Conservation (phyloP, 345 rosid species). For the Capsella bursapastoris region DNA sequence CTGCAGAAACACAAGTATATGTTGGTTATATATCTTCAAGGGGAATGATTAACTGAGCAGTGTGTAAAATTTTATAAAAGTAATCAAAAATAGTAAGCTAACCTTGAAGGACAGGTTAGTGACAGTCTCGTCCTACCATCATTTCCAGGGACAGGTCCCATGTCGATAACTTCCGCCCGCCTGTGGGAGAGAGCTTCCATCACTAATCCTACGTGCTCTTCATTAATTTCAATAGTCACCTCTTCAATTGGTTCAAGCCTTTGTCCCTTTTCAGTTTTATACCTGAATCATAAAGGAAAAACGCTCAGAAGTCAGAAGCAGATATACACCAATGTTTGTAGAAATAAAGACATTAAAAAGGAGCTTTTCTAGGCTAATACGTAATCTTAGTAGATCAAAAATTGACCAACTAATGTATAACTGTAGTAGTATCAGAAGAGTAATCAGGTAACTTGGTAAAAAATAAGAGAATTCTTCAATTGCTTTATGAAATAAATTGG, state of each 20-base stretch:
- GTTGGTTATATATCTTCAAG: constrained; percentile 19
- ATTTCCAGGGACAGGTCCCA: constrained; percentile 96
- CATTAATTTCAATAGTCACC: constrained; percentile 93
- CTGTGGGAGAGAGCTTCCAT: constrained; percentile 98
- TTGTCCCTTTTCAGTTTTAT: constrained; percentile 66
- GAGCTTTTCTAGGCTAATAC: constrained; percentile 14
- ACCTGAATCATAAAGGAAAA: constrained; percentile 57
- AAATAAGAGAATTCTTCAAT: neutral
- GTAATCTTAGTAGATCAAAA: neutral
- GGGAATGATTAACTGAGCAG: neutral
- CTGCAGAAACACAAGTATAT: constrained; percentile 45
- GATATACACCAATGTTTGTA: neutral
- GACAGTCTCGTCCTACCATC: constrained; percentile 86
- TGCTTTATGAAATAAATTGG: constrained; percentile 1
- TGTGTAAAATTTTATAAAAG: neutral
- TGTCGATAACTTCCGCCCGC: constrained; percentile 80
- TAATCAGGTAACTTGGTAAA: constrained; percentile 1
- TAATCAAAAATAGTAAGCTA: constrained; percentile 15
- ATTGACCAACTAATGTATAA: neutral
- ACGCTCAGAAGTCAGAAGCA: constrained; percentile 4
- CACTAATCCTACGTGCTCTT: constrained; percentile 88
- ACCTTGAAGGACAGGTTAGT: constrained; percentile 97
- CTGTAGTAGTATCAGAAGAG: constrained; percentile 8
- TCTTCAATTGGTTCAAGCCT: constrained; percentile 97
- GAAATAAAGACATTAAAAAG: neutral